Base-by-base conservation (phyloP, 805 yeast species). In the Sugiyamaella mastotermitis region DNA sequence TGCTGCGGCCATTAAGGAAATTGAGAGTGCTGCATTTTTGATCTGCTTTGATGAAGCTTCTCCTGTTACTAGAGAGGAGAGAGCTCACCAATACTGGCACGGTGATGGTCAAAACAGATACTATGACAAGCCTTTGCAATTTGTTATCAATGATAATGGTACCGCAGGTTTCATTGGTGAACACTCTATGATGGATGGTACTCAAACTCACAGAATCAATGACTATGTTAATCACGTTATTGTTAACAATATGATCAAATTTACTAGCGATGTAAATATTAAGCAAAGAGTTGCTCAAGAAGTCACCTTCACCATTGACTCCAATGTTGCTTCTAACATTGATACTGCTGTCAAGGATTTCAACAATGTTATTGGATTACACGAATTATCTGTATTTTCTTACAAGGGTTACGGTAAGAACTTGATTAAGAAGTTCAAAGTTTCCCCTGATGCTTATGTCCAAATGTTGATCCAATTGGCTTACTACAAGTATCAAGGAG, bases 111-210 rank as follows among this genome's bases (percentile, higher is more conserved):
- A 68, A 51, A 90, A 92, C 69, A 73, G 98, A 53, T 90, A 73
- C 68, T 90, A 74, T 60, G 97, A 90, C 68, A 90, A 90, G 68
- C 90, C 96, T 3, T 66, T 83, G 43, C 92, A 90, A 67, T 79
- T 85, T 59, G 73, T 87, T 50, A 77, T 90, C 38, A 68, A 83
- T 43, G 79, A 76, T 46, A 87, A 86, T 61, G 95, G 92, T 43
- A 71, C 78, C 46, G 84, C 96, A 5, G 97, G 97, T 1, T 90
- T 88, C 66, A 64, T 87, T 56, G 97, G 95, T 46, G 98, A 90
- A 67, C 98, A 90, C 68, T 86, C 97, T 16, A 83, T 77, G 68
- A 90, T 90, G 97, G 98, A 90, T 62, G 98, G 97, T 46, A 85
- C 96, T 7, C 95, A 97, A 56, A 90, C 95, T 21, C 76, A 85